phyloP scores from a whole-genome alignment of 768 basidiomycete species.

The Trametes sanguinea region DNA sequence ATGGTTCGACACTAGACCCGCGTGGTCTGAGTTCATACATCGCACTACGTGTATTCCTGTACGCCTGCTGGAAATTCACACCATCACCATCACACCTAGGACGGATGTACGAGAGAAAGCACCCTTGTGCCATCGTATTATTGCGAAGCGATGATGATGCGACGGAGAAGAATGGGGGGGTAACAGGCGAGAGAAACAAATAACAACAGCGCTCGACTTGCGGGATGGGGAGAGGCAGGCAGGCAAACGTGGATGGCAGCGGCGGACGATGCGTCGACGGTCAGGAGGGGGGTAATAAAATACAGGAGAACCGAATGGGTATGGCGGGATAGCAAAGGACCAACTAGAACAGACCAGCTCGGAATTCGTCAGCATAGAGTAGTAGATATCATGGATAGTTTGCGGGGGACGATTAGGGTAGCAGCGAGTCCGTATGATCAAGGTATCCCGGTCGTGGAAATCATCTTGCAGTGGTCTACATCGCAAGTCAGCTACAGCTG shows the following conservation, averaged over 20 bases:
- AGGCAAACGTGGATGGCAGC: slow-evolving; percentile 7
- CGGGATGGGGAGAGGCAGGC: slow-evolving; percentile 3
- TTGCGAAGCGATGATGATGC: slow-evolving; percentile 26
- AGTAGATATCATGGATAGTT: slow-evolving; percentile 30
- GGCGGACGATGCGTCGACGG: slow-evolving; percentile 17
- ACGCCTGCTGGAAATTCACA: no score
- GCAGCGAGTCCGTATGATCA: slow-evolving; percentile 19
- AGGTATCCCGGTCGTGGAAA: slow-evolving; percentile 17
- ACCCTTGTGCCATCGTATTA: slow-evolving; percentile 23
- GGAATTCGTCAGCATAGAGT: slow-evolving; percentile 30
- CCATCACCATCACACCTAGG: no score
- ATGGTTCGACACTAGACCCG: no score
- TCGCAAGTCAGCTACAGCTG: background rate
- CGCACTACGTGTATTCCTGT: background rate
- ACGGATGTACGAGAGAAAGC: background rate
- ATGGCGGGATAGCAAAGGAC: slow-evolving; percentile 27
- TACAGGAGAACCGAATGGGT: slow-evolving; percentile 30
- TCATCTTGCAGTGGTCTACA: slow-evolving; percentile 31
- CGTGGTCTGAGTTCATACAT: background rate
- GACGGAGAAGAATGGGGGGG: slow-evolving; percentile 19
- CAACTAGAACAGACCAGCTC: slow-evolving; percentile 30
- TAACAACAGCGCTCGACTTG: slow-evolving; percentile 26
- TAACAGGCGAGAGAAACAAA: slow-evolving; percentile 13
- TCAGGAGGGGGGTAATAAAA: slow-evolving; percentile 20
- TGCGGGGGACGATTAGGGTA: slow-evolving; percentile 31